Percentiles rank a stretch among this genome's conserved stretches.
These are phyloP conservation scores for Bruguiera parviflora DNA, from an alignment of 345 rosid species.

Conservation along the genomic window DNA sequence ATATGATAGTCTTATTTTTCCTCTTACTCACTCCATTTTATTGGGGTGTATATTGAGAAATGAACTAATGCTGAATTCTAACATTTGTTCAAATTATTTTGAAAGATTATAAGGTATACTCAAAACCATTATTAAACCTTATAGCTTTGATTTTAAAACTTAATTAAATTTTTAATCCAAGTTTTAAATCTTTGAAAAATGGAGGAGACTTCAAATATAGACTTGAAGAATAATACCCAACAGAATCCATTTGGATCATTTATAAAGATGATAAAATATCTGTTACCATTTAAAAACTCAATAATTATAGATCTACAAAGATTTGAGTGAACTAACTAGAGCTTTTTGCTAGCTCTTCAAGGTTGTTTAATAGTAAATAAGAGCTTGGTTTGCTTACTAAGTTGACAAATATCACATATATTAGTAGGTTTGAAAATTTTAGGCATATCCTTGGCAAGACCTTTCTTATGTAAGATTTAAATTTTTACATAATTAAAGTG, in stretches of 20 bases:
- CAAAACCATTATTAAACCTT: not conserved
- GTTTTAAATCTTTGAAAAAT: not conserved
- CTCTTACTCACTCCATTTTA: not conserved
- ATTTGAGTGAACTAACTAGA: not conserved
- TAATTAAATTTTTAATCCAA: not conserved
- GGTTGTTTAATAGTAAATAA: not conserved
- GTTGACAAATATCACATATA: not conserved
- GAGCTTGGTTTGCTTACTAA: not conserved
- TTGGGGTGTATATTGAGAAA: not conserved
- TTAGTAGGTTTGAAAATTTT: not conserved
- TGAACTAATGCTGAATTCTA: slow-evolving; percentile 6
- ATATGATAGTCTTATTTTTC: not conserved
- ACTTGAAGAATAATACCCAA: not conserved
- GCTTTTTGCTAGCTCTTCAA: not conserved
- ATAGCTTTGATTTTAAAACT: not conserved
- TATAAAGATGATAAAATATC: slow-evolving; percentile 3
- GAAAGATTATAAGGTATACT: not conserved
- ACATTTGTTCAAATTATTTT: not conserved
- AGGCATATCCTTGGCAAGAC: not conserved
- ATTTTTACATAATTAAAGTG: too few relatives aligned
- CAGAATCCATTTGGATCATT: not conserved
- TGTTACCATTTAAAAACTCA: not conserved
- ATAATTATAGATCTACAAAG: not conserved
- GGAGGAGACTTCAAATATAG: not conserved
- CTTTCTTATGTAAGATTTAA: not conserved